Base-by-base conservation (phyloP, 2,329 filamentous ascomycete species). In the Neospermospora avenae region DNA sequence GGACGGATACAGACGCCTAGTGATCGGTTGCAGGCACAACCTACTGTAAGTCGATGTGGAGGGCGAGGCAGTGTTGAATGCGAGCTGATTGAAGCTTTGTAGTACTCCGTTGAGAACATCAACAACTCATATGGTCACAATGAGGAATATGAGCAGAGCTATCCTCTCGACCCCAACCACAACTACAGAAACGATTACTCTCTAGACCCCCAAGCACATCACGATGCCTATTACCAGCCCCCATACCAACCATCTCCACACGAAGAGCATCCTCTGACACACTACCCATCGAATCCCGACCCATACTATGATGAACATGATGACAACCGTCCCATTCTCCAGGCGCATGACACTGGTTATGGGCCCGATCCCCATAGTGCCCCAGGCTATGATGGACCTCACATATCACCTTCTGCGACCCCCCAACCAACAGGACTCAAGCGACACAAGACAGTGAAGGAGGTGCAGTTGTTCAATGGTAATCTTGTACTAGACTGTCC, bases 401-500 rank as follows among this genome's bases (percentile, higher is more conserved):
- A 79, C 56, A 76, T 77, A 54, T 64, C 68, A 46, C 78, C 78
- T 62, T 79, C 80, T 57, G 79, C 82, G 20, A 80, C 79, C 66
- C 83, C 80, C 58, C 83, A 78, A 64, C 83, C 57, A 53, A 53
- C 80, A 3, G 71, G 83, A 4, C 86, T 98, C 67, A 88, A 90
- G 74, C 84, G 95, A 73, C 98, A 91, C 90, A 99, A 98, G 81
- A 99, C 95, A 0, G 93, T 99, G 52, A 99, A 98, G 77, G 91
- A 97, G 78, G 93, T 99, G n/a, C 87, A 96, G 70, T 77, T 99
- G 56, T 99, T 96, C 80, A 89, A 96, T 67, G 95, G 95, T 65
- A 99, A 99, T 76, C 83, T 99, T 70, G 93, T 99, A 39, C 86
- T 99, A 3, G 95, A 99, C 75, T 99, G 95, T 73, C 95, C 95